Evolutionary conservation across 1,284 basidiomycete genomes (phyloP).

Genomic region (Puccinia coronata): DNA sequence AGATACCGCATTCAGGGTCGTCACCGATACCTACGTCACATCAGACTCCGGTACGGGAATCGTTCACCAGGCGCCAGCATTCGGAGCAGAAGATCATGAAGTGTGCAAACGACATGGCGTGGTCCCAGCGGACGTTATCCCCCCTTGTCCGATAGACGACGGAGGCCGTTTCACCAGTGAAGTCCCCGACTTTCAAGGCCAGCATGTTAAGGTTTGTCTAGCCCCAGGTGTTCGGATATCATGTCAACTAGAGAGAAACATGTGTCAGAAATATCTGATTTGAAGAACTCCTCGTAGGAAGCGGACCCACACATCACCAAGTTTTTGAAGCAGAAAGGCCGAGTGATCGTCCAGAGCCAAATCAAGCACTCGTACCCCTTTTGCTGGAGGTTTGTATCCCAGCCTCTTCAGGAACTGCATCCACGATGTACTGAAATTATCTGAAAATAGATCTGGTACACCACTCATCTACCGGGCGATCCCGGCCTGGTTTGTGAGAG

Average conservation of each 20-base stretch:
- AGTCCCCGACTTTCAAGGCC: slow-evolving; percentile 86
- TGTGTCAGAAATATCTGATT: neutral
- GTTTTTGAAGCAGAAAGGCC: slow-evolving; percentile 79
- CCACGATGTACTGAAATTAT: neutral
- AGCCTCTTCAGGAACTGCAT: no score
- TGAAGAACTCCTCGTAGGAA: slow-evolving; percentile 63
- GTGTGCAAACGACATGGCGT: slow-evolving; percentile 82
- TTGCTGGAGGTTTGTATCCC: slow-evolving; percentile 87
- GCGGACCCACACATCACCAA: slow-evolving; percentile 96
- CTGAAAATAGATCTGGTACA: slow-evolving; percentile 74
- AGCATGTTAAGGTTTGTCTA: slow-evolving; percentile 76
- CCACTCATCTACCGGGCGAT: slow-evolving; percentile 96
- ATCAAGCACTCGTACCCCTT: slow-evolving; percentile 91
- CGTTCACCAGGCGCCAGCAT: slow-evolving; percentile 97
- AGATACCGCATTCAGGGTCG: slow-evolving; percentile 85
- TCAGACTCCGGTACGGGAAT: slow-evolving; percentile 94
- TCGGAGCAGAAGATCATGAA: slow-evolving; percentile 98
- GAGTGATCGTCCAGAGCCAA: slow-evolving; percentile 83
- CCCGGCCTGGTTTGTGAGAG: slow-evolving; percentile 93
- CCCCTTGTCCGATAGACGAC: slow-evolving; percentile 94
- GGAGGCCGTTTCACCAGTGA: slow-evolving; percentile 81
- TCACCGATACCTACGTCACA: slow-evolving; percentile 91
- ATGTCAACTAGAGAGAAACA: no score
- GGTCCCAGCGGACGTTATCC: slow-evolving; percentile 80
- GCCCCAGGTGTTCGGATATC: neutral